Evolutionary conservation across 768 basidiomycete species (phyloP).

Genomic region (Nevesoporus exiguus): DNA sequence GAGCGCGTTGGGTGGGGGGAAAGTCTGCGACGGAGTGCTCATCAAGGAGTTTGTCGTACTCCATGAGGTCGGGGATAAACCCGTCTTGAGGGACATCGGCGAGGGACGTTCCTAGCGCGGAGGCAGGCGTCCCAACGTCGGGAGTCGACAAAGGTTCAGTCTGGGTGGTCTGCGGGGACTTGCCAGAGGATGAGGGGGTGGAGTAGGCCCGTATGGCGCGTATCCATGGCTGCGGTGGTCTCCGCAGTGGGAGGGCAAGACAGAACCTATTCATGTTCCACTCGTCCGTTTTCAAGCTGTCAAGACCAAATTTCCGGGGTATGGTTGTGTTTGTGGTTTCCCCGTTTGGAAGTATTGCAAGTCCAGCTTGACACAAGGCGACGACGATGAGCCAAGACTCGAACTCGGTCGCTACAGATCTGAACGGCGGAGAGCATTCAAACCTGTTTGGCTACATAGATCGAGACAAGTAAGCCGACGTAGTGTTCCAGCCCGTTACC

Average conservation of each 20-base stretch:
- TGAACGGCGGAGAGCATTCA: slow-evolving; percentile 46
- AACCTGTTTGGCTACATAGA: slow-evolving; percentile 62
- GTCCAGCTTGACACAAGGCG: not conserved
- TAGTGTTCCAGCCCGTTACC: not conserved
- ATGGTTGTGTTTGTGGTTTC: slow-evolving; percentile 18
- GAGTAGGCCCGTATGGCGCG: slow-evolving; percentile 14
- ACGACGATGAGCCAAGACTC: slow-evolving; percentile 22
- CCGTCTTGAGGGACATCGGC: slow-evolving; percentile 24
- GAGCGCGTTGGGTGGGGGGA: slow-evolving; percentile 48
- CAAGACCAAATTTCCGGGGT: slow-evolving; percentile 13
- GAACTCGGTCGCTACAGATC: slow-evolving; percentile 44
- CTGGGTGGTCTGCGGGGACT: not conserved
- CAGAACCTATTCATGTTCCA: slow-evolving; percentile 27
- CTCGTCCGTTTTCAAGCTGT: not conserved
- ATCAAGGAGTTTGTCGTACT: slow-evolving; percentile 59
- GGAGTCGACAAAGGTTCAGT: slow-evolving; percentile 1
- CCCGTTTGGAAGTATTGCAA: slow-evolving; percentile 15
- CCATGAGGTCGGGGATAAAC: slow-evolving; percentile 59
- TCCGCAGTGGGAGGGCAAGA: slow-evolving; percentile 6
- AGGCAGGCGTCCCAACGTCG: not conserved
- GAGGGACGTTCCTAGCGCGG: slow-evolving; percentile 16
- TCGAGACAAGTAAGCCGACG: slow-evolving; percentile 53
- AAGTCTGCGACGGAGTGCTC: slow-evolving; percentile 52
- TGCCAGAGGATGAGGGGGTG: slow-evolving; percentile 13
- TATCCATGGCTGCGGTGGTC: slow-evolving; percentile 8